These are phyloP conservation scores for Paspalum vaginatum DNA, from an alignment of 176 grass and related monocot genomes.

Conservation along the genomic window DNA sequence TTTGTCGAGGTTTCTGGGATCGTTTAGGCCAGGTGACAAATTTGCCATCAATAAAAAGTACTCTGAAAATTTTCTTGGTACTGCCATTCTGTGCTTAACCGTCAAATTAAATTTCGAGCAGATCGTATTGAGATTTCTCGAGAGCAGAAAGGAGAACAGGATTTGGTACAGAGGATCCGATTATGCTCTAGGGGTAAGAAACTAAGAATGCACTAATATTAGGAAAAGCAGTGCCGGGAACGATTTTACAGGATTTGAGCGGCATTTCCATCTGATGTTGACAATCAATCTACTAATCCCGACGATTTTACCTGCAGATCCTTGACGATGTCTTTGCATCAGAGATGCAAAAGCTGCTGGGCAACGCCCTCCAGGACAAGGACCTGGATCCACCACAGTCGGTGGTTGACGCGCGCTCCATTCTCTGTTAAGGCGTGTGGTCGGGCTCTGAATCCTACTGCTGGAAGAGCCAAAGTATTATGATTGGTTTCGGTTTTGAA, in stretches of 20 bases:
- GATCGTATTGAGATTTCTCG: constrained; percentile 85
- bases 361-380: constrained; percentile 89
- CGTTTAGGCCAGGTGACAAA: constrained; percentile 84
- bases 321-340: constrained; percentile 84
- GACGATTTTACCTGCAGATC: constrained; percentile 58
- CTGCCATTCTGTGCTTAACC: background rate
- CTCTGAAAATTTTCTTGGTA: background rate
- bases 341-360: constrained; percentile 91
- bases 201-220: constrained; percentile 49
- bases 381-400: constrained; percentile 87
- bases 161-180: constrained; percentile 87
- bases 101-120: constrained; percentile 43
- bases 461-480: background rate
- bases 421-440: constrained; percentile 53
- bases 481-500: background rate
- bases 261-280: background rate
- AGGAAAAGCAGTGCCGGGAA: background rate
- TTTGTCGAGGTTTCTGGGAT: constrained; percentile 91
- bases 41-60: constrained; percentile 1
- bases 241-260: background rate
- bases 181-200: constrained; percentile 81
- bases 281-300: background rate
- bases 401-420: constrained; percentile 79
- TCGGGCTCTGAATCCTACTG: too few species aligned
- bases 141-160: constrained; percentile 95